A percentile compares a stretch with the other conserved stretches of the same genome.
Evolutionary conservation across 208 protist species (phyloP).

Genomic region (Tetramitus jugosus): DNA sequence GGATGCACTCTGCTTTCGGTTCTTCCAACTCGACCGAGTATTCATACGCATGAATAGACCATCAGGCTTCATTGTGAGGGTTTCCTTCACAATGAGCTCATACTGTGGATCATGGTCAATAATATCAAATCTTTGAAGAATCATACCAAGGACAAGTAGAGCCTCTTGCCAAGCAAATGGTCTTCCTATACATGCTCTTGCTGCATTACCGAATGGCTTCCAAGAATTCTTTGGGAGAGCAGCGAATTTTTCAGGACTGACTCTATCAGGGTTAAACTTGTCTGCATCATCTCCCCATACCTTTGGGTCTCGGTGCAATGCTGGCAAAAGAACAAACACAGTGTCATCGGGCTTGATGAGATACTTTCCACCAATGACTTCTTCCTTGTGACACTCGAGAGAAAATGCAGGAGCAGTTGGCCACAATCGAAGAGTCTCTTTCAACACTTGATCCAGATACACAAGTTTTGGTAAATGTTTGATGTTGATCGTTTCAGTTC

Average conservation of each 20-base stretch:
- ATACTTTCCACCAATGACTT: constrained; percentile 3
- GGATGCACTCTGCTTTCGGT: neutral
- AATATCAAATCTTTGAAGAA: neutral
- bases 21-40: neutral
- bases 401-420: neutral
- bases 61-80: neutral
- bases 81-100: neutral
- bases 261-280: neutral
- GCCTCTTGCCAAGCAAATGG: neutral
- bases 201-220: neutral
- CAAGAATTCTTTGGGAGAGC: neutral
- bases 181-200: neutral
- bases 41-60: neutral
- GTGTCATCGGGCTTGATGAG: neutral
- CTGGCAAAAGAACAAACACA: neutral
- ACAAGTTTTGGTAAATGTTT: constrained; percentile 1
- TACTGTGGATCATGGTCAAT: neutral
- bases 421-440: constrained; percentile 5
- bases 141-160: neutral
- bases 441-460: neutral
- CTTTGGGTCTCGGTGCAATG: neutral
- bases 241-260: neutral
- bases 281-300: neutral
- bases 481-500: neutral
- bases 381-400: neutral